A percentile compares a stretch with the other conserved stretches of the same genome.
These are phyloP conservation scores for Aspergillus ibericus DNA, from an alignment of 2,329 filamentous ascomycete species.

Conservation along the genomic window DNA sequence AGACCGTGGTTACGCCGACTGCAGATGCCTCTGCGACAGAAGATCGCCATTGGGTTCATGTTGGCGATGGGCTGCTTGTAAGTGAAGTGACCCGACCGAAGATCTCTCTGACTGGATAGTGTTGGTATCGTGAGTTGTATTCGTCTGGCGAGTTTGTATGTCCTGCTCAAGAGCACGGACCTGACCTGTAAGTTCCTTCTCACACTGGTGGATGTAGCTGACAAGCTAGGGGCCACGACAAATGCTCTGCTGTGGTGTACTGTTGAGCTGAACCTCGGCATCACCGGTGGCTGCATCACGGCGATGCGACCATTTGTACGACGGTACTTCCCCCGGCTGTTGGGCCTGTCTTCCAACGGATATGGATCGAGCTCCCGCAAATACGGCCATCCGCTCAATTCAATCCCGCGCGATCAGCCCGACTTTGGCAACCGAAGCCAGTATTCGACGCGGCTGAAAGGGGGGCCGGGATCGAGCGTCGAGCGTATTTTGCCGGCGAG, in stretches of 20 bases:
- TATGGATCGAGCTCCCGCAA: slow-evolving; percentile 19
- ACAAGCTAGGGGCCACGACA: slow-evolving; percentile 21
- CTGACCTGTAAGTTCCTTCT: slow-evolving; percentile 23
- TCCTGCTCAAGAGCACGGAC: slow-evolving; percentile 23
- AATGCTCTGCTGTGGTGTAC: slow-evolving; percentile 29
- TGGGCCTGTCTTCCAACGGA: slow-evolving; percentile 23
- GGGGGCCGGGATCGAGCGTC: slow-evolving; percentile 20
- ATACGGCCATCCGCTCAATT: slow-evolving; percentile 24
- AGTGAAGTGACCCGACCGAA: slow-evolving; percentile 4
- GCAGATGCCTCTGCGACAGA: slow-evolving; percentile 32
- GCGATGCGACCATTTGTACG: slow-evolving; percentile 31
- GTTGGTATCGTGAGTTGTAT: slow-evolving; percentile 32
- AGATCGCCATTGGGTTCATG: slow-evolving; percentile 30
- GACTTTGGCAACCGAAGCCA: slow-evolving; percentile 21
- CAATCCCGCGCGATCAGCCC: slow-evolving; percentile 21
- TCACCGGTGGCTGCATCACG: slow-evolving; percentile 30
- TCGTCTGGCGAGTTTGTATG: slow-evolving; percentile 26
- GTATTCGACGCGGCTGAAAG: slow-evolving; percentile 24
- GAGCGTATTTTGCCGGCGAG: slow-evolving; percentile 23
- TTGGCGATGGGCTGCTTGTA: slow-evolving; percentile 31
- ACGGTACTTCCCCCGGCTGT: slow-evolving; percentile 28
- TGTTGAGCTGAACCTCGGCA: slow-evolving; percentile 32
- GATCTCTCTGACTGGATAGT: slow-evolving; percentile 13
- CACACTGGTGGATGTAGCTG: not conserved
- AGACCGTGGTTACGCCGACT: slow-evolving; percentile 31